Conservation (phyloP, 345 rosid species). For the Excoecaria agallocha region DNA sequence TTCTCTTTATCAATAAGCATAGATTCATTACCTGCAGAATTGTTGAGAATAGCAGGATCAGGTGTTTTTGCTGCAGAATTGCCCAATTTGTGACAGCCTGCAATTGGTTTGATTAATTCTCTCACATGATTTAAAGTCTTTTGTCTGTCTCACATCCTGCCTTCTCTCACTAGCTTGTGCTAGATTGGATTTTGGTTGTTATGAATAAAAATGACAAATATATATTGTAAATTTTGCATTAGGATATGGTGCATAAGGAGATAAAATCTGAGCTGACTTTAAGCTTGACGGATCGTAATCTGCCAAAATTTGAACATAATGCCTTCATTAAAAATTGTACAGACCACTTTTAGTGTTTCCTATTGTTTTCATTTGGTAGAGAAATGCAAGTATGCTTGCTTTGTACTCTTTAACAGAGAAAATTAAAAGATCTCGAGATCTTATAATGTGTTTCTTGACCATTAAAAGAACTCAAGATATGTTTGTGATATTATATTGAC, state of each 20-base stretch:
- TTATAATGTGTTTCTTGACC: background rate
- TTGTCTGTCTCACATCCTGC: background rate
- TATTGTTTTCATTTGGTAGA: conserved; percentile 16
- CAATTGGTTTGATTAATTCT: background rate
- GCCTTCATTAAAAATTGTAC: too few species aligned
- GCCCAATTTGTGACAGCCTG: background rate
- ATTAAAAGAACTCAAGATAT: too few species aligned
- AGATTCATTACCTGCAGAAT: too few species aligned
- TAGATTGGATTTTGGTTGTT: background rate
- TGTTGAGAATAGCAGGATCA: too few species aligned
- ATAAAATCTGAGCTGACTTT: background rate
- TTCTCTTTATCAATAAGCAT: too few species aligned
- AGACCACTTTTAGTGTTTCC: background rate
- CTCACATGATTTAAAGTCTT: background rate
- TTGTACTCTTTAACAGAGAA: background rate
- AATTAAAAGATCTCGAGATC: background rate
- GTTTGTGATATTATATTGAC: too few species aligned
- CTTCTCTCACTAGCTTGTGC: background rate
- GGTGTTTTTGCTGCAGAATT: too few species aligned
- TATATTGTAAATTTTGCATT: background rate
- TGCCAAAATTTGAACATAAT: too few species aligned
- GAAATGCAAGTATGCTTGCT: conserved; percentile 6
- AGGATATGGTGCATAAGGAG: too few species aligned
- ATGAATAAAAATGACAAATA: background rate
- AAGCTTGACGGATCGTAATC: too few species aligned